A percentile compares a stretch with the other conserved stretches of the same genome.
phyloP scores from a whole-genome alignment of 345 rosid species.

The Aegle marmelos region DNA sequence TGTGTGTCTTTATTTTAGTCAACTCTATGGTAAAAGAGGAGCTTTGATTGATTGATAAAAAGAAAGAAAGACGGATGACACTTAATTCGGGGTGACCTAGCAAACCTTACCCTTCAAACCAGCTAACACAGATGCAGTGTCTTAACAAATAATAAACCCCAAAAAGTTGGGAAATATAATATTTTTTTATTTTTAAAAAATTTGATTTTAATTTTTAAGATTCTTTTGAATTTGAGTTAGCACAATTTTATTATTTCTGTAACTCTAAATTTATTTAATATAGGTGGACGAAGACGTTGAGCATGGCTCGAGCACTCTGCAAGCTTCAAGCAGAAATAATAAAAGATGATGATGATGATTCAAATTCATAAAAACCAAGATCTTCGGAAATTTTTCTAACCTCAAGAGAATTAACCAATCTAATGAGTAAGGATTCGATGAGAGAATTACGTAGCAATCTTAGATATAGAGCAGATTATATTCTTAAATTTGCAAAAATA shows the following conservation, averaged over 20 bases:
- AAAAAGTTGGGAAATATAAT: too few relatives aligned
- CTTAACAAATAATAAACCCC: too few relatives aligned
- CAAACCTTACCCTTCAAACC: too few relatives aligned
- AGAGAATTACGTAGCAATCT: conserved; percentile 31
- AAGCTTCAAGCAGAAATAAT: conserved; percentile 24
- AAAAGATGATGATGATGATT: not conserved
- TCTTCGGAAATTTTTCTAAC: conserved; percentile 37
- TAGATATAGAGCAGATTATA: conserved; percentile 36
- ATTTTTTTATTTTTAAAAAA: too few relatives aligned
- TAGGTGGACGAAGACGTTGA: conserved; percentile 42
- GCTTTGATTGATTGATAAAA: too few relatives aligned
- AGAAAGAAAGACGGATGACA: too few relatives aligned
- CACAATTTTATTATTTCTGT: not conserved
- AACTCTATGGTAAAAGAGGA: too few relatives aligned
- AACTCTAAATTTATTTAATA: not conserved
- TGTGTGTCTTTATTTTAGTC: too few relatives aligned
- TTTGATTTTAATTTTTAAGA: too few relatives aligned
- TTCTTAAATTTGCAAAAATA: conserved; percentile 27
- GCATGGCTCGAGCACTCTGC: conserved; percentile 48
- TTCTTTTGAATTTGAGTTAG: too few relatives aligned
- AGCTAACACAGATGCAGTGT: too few relatives aligned
- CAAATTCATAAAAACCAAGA: not conserved
- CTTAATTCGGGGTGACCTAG: too few relatives aligned
- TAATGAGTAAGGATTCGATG: conserved; percentile 12
- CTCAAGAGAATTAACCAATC: conserved; percentile 33